Conservation (phyloP, 176 grass and related monocot genomes). For the Triticum dicoccoides region DNA sequence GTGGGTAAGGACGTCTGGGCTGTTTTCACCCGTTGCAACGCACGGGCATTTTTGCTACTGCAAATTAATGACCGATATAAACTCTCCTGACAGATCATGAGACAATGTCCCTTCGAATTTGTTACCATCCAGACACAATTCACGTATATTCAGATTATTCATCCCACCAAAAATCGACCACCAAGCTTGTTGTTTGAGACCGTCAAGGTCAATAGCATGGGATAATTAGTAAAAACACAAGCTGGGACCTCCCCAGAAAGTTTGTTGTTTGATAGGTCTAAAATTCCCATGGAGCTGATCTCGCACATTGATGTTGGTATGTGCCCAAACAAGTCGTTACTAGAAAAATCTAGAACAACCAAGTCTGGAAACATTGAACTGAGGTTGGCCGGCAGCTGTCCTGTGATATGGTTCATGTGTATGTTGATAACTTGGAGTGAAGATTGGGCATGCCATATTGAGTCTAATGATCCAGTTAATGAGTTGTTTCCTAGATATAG, state of each 20-base stretch:
- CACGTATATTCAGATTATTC: neutral
- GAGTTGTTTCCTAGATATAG: slow-evolving; percentile 29
- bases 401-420: neutral
- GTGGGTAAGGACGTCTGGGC: too few species aligned
- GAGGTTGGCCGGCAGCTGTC: slow-evolving; percentile 13
- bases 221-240: neutral
- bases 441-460: neutral
- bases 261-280: slow-evolving; percentile 33
- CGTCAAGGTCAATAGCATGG: fast-evolving
- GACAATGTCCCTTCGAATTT: neutral
- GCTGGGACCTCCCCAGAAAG: slow-evolving; percentile 27
- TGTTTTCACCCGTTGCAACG: too few species aligned
- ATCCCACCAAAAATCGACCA: neutral
- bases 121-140: neutral
- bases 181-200: slow-evolving; percentile 27
- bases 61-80: neutral
- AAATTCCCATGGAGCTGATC: fast-evolving
- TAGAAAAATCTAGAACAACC: neutral
- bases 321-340: slow-evolving; percentile 2
- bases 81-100: neutral
- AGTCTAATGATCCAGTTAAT: neutral
- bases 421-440: neutral
- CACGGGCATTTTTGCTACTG: too few species aligned
- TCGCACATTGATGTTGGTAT: slow-evolving; percentile 10
- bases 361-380: slow-evolving; percentile 15